phyloP scores from a whole-genome alignment of 83 land plant species.

The Diphasiastrum complanatum region DNA sequence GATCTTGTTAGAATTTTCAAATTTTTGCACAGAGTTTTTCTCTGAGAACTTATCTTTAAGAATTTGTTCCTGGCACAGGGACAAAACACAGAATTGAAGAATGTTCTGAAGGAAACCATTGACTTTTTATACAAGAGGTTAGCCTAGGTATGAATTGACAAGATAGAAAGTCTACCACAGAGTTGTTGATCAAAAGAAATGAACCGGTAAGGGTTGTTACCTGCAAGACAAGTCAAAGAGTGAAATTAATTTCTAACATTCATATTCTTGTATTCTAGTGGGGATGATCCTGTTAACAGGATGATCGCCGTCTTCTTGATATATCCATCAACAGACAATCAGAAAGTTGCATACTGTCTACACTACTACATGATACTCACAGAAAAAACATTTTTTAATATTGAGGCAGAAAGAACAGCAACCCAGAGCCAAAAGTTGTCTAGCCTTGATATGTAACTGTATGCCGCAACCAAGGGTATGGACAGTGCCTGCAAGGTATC shows the following conservation, averaged over 20 bases:
- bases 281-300: not conserved
- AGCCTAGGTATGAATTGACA: too few species aligned
- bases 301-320: not conserved
- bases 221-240: slow-evolving; percentile 14
- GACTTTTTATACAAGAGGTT: too few species aligned
- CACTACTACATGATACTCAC: slow-evolving; percentile 16
- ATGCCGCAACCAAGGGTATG: slow-evolving; percentile 18
- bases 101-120: too few species aligned
- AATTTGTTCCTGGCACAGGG: too few species aligned
- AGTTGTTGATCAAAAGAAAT: slow-evolving; percentile 20
- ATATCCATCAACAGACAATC: not conserved
- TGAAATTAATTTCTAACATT: not conserved
- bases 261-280: too few species aligned
- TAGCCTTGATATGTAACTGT: slow-evolving; percentile 25
- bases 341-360: not conserved
- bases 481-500: slow-evolving; percentile 24
- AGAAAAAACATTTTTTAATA: slow-evolving; percentile 17
- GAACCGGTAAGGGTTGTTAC: slow-evolving; percentile 8
- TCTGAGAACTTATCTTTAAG: too few species aligned
- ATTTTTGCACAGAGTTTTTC: too few species aligned
- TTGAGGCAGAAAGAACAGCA: slow-evolving; percentile 14
- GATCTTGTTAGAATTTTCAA: too few species aligned
- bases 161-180: slow-evolving; percentile 18
- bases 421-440: slow-evolving; percentile 23
- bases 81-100: too few species aligned